Base-by-base conservation (phyloP, 352 stramenopile species). In the Globisporangium paddicum region DNA sequence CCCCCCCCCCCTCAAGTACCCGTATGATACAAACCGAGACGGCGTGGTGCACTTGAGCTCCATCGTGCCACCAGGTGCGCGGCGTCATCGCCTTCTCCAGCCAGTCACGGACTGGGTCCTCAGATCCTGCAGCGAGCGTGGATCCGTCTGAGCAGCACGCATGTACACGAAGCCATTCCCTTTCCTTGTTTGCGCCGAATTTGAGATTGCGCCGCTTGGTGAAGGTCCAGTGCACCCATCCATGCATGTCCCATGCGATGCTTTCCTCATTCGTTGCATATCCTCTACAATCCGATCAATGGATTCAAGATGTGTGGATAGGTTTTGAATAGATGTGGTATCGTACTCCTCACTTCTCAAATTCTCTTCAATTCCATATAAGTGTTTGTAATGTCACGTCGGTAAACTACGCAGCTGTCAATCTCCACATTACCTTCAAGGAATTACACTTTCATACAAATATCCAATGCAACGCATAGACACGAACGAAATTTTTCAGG, bases 401-500 rank as follows among this genome's bases (percentile, higher is more conserved):
- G 3, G 46, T 52, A 52, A 32, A 25, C 13, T 52, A 52, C 46
- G 23, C n/a, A 37, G 7, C 46, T 52, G 46, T 26, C 26, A 52
- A 38, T n/a, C n/a, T 14, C 19, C 35, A 52, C 46, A 18, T 26
- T 38, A 37, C 46, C 18, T 8, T 52, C 32, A 30, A 52, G 13
- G 9, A 38, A 18, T 52, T 6, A 2, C 8, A 11, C 16, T 3
- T 28, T 2, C 3, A 38, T 52, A 38, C 46, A 52, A 38, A 37
- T 7, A 25, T 3, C 2, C 18, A 25, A 1, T 25, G 4, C 25
- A 7, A 19, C 3, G 46, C 25, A 52, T 52, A 52, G 25, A 52
- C 46, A 52, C 46, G 46, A 52, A 25, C 19, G 46, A 52, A 38
- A 38, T 52, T 52, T 52, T 38, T 16, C 16, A 25, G 37, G 46